Base-by-base conservation (phyloP, 305 asterid genomes). In the Fraxinus greggii region DNA sequence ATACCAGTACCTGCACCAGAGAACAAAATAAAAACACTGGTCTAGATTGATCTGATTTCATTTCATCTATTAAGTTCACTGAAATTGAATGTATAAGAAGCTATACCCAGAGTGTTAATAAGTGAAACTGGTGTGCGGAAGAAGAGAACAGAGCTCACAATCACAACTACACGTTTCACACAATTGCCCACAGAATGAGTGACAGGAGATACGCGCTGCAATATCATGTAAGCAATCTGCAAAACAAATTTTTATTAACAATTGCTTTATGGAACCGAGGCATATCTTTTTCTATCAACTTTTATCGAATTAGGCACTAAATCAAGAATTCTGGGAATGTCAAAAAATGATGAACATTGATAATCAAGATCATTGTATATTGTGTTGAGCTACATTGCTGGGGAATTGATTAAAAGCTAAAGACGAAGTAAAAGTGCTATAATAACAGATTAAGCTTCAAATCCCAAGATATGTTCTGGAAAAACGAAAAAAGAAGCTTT, bases 121-220 rank as follows among this genome's bases (percentile, higher is more conserved):
- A 89, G 88, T 45, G 95, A 89, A 80, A 95, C 98, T 36, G 98
- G 97, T n/a, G 98, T 92, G 72, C 92, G 95, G 89, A 95, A 95
- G 93, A 94, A 93, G 84, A 95, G 87, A 83, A 95, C 99, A 10
- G 98, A 92, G 5, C 98, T 85, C 74, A 95, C 98, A 15, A 94
- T 95, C 72, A 95, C 98, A 78, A 93, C 99, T 82, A 95, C 98
- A 26, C 98, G 94, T 90, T 96, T 96, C 72, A 93, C 98, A 40
- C 98, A 94, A 90, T 96, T 96, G 40, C 97, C 97, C 21, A 96
- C 99, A 5, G 99, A 94, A 82, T 96, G 98, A 17, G 97, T 94
- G 21, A 95, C 97, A 8, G 98, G 99, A 17, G 99, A 95, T 54
- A 94, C 99, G 36, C 97, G 93, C 88, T 92, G 95, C 90, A 95